A percentile compares a stretch with the other conserved stretches of the same genome.
Evolutionary conservation across 805 yeast genomes (phyloP).

Genomic region (Tetrapisispora iriomotensis): DNA sequence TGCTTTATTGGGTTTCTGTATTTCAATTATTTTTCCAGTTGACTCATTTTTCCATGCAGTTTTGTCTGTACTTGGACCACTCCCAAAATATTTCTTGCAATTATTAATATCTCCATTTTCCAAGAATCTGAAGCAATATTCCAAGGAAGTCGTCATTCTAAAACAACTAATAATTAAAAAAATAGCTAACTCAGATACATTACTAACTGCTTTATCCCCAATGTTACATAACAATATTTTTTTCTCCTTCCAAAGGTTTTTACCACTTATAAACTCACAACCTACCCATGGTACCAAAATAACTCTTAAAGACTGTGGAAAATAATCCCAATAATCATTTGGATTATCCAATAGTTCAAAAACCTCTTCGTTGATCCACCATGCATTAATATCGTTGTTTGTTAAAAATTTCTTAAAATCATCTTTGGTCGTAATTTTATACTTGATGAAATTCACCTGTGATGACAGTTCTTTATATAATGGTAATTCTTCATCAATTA

Average conservation of each 20-base stretch:
- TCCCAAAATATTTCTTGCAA: slow-evolving; percentile 34
- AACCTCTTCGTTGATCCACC: slow-evolving; percentile 48
- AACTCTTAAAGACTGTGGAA: slow-evolving; percentile 40
- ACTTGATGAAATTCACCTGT: slow-evolving; percentile 31
- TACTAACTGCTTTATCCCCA: slow-evolving; percentile 48
- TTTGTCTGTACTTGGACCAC: background rate
- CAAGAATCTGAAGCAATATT: slow-evolving; percentile 31
- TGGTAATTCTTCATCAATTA: slow-evolving; percentile 27
- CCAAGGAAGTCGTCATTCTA: slow-evolving; percentile 45
- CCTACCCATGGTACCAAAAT: slow-evolving; percentile 56
- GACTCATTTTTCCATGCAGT: slow-evolving; percentile 2
- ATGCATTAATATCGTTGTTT: slow-evolving; percentile 37
- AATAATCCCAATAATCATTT: slow-evolving; percentile 33
- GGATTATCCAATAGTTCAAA: slow-evolving; percentile 38
- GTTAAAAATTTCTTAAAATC: slow-evolving; percentile 35
- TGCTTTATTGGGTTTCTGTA: slow-evolving; percentile 15
- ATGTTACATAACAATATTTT: slow-evolving; percentile 53
- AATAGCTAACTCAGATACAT: slow-evolving; percentile 67
- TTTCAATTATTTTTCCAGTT: slow-evolving; percentile 9
- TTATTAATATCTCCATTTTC: slow-evolving; percentile 35
- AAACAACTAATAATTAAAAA: slow-evolving; percentile 49
- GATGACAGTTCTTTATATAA: slow-evolving; percentile 38
- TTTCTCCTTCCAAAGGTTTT: slow-evolving; percentile 32
- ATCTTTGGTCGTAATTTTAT: slow-evolving; percentile 35
- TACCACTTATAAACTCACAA: slow-evolving; percentile 41